Evolutionary conservation across 352 stramenopile genomes (phyloP).

Genomic region (Phytopythium sindhum): DNA sequence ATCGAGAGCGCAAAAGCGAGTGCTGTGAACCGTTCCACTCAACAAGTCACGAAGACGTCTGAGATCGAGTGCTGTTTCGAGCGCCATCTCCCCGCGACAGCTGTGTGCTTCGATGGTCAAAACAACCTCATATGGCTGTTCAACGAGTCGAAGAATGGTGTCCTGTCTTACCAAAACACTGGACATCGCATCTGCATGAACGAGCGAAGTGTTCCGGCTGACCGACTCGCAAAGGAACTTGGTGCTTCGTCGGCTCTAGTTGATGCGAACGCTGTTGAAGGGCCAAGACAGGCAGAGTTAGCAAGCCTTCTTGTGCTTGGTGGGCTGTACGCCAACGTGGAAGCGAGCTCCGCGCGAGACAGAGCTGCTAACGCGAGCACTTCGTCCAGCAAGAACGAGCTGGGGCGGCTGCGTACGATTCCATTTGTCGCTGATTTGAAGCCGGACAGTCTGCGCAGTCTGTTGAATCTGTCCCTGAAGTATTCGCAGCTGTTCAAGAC

Average conservation of each 20-base stretch:
- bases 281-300: slow-evolving; percentile 11
- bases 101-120: slow-evolving; percentile 47
- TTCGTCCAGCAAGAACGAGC: background rate
- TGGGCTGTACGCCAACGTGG: slow-evolving; percentile 21
- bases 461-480: slow-evolving; percentile 27
- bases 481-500: slow-evolving; percentile 32
- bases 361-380: slow-evolving; percentile 32
- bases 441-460: slow-evolving; percentile 23
- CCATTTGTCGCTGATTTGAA: slow-evolving; percentile 47
- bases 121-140: slow-evolving; percentile 49
- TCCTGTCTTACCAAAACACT: slow-evolving; percentile 40
- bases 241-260: background rate
- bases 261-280: background rate
- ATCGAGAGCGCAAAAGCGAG: background rate
- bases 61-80: slow-evolving; percentile 18
- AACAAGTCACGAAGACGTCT: slow-evolving; percentile 4
- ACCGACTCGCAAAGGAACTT: background rate
- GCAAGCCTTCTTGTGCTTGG: slow-evolving; percentile 27
- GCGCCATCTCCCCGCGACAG: slow-evolving; percentile 13
- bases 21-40: background rate
- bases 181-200: slow-evolving; percentile 38
- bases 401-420: slow-evolving; percentile 3
- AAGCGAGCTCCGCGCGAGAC: slow-evolving; percentile 1
- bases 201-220: slow-evolving; percentile 22
- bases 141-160: slow-evolving; percentile 20